Evolutionary conservation across 2,329 filamentous ascomycete genomes (phyloP).

Genomic region (Trichophyton simii): DNA sequence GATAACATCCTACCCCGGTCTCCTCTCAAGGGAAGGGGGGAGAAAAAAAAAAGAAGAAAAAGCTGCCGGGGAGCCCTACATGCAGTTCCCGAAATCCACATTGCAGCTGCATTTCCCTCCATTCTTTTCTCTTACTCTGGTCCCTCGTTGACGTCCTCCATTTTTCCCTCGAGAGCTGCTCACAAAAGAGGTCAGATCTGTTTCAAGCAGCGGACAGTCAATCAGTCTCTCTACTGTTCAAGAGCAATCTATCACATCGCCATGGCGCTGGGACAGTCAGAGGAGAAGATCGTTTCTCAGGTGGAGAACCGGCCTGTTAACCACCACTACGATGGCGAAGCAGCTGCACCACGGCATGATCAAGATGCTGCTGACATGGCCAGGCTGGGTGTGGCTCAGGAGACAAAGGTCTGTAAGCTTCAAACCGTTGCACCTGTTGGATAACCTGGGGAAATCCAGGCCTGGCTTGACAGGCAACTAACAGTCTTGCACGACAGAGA

Average conservation of each 20-base stretch:
- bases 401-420: slow-evolving; percentile 2
- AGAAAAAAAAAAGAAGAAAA: neutral
- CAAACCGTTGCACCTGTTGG: neutral
- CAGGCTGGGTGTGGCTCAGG: neutral
- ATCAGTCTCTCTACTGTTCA: neutral
- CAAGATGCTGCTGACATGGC: slow-evolving; percentile 2
- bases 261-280: neutral
- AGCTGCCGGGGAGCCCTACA: neutral
- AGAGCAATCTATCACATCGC: neutral
- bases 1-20: neutral
- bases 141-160: neutral
- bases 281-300: neutral
- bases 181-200: too few species aligned
- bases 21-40: neutral
- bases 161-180: too few species aligned
- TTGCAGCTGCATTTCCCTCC: neutral
- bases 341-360: neutral
- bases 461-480: neutral
- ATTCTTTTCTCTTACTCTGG: neutral
- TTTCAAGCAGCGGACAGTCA: too few species aligned
- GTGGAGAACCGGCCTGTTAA: neutral
- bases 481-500: neutral
- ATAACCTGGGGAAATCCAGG: neutral
- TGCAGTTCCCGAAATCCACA: neutral
- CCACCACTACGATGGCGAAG: neutral